A percentile compares a stretch with the other conserved stretches of the same genome.
phyloP scores from a whole-genome alignment of 2,329 filamentous ascomycete species.

The Massarina eburnea region DNA sequence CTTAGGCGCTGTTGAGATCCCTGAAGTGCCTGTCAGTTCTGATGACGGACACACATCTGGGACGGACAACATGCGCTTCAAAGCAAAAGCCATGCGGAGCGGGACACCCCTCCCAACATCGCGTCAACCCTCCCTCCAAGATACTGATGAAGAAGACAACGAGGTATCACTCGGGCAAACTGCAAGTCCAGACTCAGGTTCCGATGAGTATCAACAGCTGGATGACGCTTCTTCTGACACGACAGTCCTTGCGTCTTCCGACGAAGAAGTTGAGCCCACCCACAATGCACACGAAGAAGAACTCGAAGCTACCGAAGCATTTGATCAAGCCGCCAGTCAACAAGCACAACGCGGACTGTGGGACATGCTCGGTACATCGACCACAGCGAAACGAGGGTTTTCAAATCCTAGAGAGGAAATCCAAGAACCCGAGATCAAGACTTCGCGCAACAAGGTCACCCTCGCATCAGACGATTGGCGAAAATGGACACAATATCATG shows the following conservation, averaged over 20 bases:
- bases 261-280: not conserved
- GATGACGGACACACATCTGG: constrained; percentile 24
- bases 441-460: constrained; percentile 24
- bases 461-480: constrained; percentile 53
- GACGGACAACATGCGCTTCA: constrained; percentile 20
- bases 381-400: constrained; percentile 17
- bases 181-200: not conserved
- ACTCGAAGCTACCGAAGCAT: constrained; percentile 36
- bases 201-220: not conserved
- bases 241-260: not conserved
- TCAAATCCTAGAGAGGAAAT: constrained; percentile 19
- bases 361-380: constrained; percentile 42
- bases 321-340: constrained; percentile 50
- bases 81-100: constrained; percentile 22
- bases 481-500: constrained; percentile 47
- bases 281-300: constrained; percentile 3
- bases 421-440: constrained; percentile 22
- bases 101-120: constrained; percentile 31
- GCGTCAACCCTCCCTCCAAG: constrained; percentile 9
- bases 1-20: constrained; percentile 12
- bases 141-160: constrained; percentile 11
- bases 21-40: constrained; percentile 29
- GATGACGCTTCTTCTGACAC: not conserved
- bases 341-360: constrained; percentile 52
- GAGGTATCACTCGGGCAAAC: not conserved